A percentile compares a stretch with the other conserved stretches of the same genome.
phyloP scores from a whole-genome alignment of 2,329 filamentous ascomycete species.

The Sporothrix dimorphospora region DNA sequence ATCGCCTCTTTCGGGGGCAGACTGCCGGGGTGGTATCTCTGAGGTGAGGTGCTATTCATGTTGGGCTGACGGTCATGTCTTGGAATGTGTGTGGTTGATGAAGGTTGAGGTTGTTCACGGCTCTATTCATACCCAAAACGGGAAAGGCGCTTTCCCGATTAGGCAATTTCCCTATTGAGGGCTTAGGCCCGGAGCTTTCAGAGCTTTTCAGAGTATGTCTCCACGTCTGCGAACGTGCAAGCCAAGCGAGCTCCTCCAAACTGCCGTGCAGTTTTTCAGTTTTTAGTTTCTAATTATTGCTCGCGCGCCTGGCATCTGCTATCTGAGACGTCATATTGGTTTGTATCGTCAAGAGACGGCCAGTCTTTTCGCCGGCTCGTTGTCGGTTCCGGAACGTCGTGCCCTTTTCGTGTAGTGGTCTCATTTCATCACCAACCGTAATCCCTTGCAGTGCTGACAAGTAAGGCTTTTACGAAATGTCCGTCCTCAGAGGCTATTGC shows the following conservation, averaged over 20 bases:
- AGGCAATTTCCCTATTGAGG: conserved; percentile 26
- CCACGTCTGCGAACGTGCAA: background rate
- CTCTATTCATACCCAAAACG: conserved; percentile 43
- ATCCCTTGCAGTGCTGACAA: background rate
- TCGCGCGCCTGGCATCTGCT: background rate
- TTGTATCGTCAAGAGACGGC: background rate
- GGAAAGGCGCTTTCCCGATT: conserved; percentile 33
- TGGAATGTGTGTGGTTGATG: background rate
- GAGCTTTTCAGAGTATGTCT: background rate
- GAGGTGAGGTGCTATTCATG: background rate
- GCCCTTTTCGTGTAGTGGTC: background rate
- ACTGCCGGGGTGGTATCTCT: too few species aligned
- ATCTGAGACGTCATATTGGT: conserved; percentile 19
- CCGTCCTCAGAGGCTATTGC: background rate
- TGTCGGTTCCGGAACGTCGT: background rate
- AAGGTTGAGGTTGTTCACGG: conserved; percentile 37
- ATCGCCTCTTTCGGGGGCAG: background rate
- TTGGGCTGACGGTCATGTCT: background rate
- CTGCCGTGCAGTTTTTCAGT: background rate
- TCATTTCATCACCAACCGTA: background rate
- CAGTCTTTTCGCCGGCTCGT: conserved; percentile 11
- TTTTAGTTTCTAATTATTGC: conserved; percentile 2
- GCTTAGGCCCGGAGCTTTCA: background rate
- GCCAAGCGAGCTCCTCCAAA: background rate
- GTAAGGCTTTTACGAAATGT: background rate